phyloP scores from a whole-genome alignment of 495 filamentous ascomycete genomes.

The Trichocladium antarcticum region DNA sequence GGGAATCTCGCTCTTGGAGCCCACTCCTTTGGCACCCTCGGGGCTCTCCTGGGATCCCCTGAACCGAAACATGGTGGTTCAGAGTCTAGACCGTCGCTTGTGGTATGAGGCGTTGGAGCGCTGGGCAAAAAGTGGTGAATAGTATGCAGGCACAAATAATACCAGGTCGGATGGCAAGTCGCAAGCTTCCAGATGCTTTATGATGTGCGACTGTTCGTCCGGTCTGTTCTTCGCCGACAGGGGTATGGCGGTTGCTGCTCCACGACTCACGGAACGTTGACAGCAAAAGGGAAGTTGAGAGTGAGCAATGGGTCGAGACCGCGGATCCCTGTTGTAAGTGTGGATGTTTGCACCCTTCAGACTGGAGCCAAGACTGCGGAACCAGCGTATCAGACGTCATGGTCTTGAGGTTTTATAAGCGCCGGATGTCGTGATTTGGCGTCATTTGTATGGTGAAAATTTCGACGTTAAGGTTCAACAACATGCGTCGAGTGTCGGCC shows the following conservation, averaged over 20 bases:
- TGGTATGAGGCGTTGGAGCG: not conserved
- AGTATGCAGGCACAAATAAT: not conserved
- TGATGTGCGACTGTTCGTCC: no score
- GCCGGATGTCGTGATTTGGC: slow-evolving; percentile 13
- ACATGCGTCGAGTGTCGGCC: no score
- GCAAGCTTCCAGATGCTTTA: no score
- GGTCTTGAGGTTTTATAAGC: not conserved
- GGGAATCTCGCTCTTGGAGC: not conserved
- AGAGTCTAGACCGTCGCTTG: not conserved
- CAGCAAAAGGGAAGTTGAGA: not conserved
- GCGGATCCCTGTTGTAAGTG: slow-evolving; percentile 1
- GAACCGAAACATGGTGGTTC: slow-evolving; percentile 4
- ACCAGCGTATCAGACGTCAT: slow-evolving; percentile 2
- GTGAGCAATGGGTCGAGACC: not conserved
- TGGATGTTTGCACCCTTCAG: not conserved
- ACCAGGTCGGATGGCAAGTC: no score
- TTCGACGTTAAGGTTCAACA: no score
- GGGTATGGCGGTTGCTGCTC: no score
- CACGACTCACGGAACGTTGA: not conserved
- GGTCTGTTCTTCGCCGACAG: no score
- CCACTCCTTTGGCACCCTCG: not conserved
- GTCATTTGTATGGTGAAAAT: slow-evolving; percentile 3
- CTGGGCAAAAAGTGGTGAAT: not conserved
- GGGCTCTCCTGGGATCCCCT: not conserved
- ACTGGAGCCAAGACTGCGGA: not conserved